Percentiles rank a stretch among this genome's conserved stretches.
phyloP scores from a whole-genome alignment of 176 grass and related monocot species.

The Aegilops umbellulata region DNA sequence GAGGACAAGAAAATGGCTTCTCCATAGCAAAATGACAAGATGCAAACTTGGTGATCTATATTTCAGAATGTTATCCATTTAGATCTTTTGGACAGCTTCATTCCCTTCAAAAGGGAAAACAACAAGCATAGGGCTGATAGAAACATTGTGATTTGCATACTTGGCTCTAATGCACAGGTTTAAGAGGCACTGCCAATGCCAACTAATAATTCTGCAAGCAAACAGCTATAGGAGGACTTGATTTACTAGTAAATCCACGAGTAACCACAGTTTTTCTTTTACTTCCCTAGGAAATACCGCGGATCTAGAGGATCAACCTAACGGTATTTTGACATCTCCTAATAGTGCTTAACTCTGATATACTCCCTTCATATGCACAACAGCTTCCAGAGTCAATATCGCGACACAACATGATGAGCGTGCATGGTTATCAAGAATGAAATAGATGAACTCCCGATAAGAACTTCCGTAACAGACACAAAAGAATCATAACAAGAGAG shows the following conservation, averaged over 20 bases:
- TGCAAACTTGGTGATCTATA: constrained; percentile 34
- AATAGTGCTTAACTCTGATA: not conserved
- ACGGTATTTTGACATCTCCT: constrained; percentile 1
- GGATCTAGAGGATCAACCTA: not conserved
- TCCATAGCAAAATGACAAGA: constrained; percentile 24
- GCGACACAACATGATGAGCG: not conserved
- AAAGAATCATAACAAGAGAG: not conserved
- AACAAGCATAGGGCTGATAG: constrained; percentile 26
- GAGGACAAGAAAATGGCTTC: constrained; percentile 22
- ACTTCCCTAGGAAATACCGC: not conserved
- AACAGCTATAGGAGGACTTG: constrained; percentile 11
- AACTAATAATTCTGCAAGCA: constrained; percentile 37
- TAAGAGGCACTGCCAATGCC: constrained; percentile 34
- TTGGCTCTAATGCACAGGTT: constrained; percentile 37
- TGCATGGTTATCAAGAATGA: not conserved
- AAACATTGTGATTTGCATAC: constrained; percentile 35
- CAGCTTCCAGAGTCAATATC: not conserved
- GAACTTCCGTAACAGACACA: not conserved
- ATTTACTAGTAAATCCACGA: constrained; percentile 21
- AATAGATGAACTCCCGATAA: not conserved
- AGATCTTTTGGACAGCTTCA: constrained; percentile 24
- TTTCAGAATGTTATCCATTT: constrained; percentile 31
- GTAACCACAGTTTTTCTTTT: not conserved
- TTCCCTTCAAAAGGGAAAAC: constrained; percentile 21
- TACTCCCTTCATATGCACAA: not conserved